Conservation (phyloP, 2,329 filamentous ascomycete genomes). For the Colletotrichum gloeosporioides region DNA sequence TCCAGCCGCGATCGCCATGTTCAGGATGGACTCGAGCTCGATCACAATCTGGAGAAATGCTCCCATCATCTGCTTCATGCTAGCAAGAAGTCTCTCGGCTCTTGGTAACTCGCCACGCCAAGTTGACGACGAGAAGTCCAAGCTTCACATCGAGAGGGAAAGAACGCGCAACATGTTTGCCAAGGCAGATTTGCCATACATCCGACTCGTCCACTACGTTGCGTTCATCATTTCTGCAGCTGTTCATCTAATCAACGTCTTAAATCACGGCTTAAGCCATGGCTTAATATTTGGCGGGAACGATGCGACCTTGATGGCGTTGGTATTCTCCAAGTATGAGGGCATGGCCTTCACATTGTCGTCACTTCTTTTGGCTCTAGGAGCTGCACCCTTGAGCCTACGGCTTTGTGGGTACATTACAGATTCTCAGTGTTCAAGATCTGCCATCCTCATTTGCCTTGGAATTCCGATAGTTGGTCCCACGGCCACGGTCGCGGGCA, state of each 20-base stretch:
- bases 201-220: fast-evolving
- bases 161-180: fast-evolving
- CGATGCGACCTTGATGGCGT: fast-evolving
- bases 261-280: too few relatives aligned
- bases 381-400: too few relatives aligned
- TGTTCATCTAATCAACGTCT: background rate
- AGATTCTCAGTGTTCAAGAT: too few relatives aligned
- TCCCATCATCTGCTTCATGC: background rate
- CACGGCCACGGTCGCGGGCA: too few relatives aligned
- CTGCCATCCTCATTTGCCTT: fast-evolving
- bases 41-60: background rate
- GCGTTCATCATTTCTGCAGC: fast-evolving
- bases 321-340: too few relatives aligned
- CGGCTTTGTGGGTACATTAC: too few relatives aligned
- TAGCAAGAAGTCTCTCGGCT: fast-evolving
- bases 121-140: background rate
- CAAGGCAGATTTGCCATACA: background rate
- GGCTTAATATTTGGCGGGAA: too few relatives aligned
- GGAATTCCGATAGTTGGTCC: too few relatives aligned
- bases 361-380: too few relatives aligned
- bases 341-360: too few relatives aligned
- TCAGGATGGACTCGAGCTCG: background rate
- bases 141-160: background rate
- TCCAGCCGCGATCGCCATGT: fast-evolving
- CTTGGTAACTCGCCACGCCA: background rate